Evolutionary conservation across 768 basidiomycete genomes (phyloP).

Genomic region (Russula virescens): DNA sequence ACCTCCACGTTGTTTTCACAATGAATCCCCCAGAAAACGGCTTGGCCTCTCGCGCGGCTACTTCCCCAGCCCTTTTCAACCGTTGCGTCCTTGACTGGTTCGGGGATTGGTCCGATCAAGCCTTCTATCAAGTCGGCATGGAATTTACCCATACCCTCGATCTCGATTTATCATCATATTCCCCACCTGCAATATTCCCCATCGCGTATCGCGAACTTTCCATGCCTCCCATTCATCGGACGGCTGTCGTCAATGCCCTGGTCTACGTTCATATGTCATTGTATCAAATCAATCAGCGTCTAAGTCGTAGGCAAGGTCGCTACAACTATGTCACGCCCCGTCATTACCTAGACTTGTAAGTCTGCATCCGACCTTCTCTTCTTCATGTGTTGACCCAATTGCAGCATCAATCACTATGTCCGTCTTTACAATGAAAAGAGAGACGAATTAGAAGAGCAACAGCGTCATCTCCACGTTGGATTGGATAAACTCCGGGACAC

Average conservation of each 20-base stretch:
- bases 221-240: slow-evolving; percentile 85
- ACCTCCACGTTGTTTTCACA: slow-evolving; percentile 97
- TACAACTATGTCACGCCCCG: slow-evolving; percentile 96
- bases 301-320: slow-evolving; percentile 90
- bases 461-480: slow-evolving; percentile 96
- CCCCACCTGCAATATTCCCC: slow-evolving; percentile 78
- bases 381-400: slow-evolving; percentile 6
- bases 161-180: slow-evolving; percentile 80
- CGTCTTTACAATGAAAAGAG: slow-evolving; percentile 92
- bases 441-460: slow-evolving; percentile 96
- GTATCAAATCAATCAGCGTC: slow-evolving; percentile 80
- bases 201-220: slow-evolving; percentile 78
- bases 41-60: slow-evolving; percentile 90
- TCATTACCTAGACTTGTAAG: slow-evolving; percentile 98
- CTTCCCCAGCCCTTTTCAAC: slow-evolving; percentile 97
- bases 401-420: slow-evolving; percentile 95
- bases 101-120: slow-evolving; percentile 98
- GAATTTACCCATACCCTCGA: slow-evolving; percentile 95
- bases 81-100: slow-evolving; percentile 99
- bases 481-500: slow-evolving; percentile 95
- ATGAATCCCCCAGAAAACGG: slow-evolving; percentile 99
- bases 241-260: slow-evolving; percentile 88
- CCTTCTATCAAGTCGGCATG: slow-evolving; percentile 95
- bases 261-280: slow-evolving; percentile 89
- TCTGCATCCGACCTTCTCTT: slow-evolving; percentile 22